Base-by-base conservation (phyloP, 2,329 filamentous ascomycete species). In the Aureobasidium sp. region DNA sequence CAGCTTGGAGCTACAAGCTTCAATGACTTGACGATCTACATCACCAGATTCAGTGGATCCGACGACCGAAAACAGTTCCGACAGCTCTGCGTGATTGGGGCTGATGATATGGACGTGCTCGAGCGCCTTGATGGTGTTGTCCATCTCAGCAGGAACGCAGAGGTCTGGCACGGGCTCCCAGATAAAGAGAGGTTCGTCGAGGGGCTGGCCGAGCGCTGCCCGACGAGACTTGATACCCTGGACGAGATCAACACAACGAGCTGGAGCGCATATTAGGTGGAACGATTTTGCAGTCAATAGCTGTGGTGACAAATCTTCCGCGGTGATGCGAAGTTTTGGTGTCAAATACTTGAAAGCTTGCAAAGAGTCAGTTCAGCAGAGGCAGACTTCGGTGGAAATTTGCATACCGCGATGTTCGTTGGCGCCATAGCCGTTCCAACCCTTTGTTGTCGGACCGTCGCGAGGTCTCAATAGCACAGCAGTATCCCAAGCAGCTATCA, bases 101-200 rank as follows among this genome's bases (percentile, higher is more conserved):
- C 84, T 87, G 57, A 88, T 78, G 15, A 87, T 77, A 66, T 87
- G 80, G 27, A 88, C 79, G 46, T 77, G 71, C 60, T 75, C 75
- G 41, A 83, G 75, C 6, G 84, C 83, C 62, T 78, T 73, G 23
- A 81, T 72, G 62, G 84, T 83, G 23, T 78, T 80, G 0, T 77
- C 71, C 23, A 83, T 72, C 65, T 87, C 80, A 37, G 86, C 84
- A 0, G 90, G 86, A 0, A 83, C 87, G 73, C 92, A 97, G 1
- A 90, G 81, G 74, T 97, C 91, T 1, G 94, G 94, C 1, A 97
- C 89, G 0, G 94, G 94, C 73, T 99, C 94, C 93, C 93, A 99
- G 58, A 97, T 84, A 72, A 97, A 90, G 7, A 91, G 75, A 1
- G 92, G 89, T 52, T 78, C 69, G 0, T 78, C 69, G 17, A 67